These are phyloP conservation scores for Fragilaria crotonensis DNA, from an alignment of 108 stramenopile species.

Conservation along the genomic window DNA sequence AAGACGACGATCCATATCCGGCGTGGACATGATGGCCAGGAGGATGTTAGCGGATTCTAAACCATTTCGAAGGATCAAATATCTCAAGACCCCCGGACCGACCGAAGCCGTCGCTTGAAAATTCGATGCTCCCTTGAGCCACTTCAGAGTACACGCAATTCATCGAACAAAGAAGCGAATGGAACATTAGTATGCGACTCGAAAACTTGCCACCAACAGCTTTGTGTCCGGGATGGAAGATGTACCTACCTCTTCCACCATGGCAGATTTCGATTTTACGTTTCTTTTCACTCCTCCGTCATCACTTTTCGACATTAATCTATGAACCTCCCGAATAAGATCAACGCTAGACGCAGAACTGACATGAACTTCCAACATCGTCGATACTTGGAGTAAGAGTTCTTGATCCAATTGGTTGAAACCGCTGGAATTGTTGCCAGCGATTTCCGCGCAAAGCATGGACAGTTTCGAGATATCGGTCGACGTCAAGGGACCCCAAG, in stretches of 20 bases:
- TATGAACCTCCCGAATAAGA: slow-evolving; percentile 19
- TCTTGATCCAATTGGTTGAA: slow-evolving; percentile 26
- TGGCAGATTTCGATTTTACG: not conserved
- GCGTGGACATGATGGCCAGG: slow-evolving; percentile 67
- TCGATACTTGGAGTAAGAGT: slow-evolving; percentile 15
- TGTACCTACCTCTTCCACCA: not conserved
- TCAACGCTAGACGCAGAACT: slow-evolving; percentile 14
- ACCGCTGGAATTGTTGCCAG: slow-evolving; percentile 10
- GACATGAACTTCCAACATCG: slow-evolving; percentile 29
- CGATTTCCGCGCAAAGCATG: not conserved
- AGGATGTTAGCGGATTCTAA: slow-evolving; percentile 73
- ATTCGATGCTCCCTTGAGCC: not conserved
- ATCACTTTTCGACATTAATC: not conserved
- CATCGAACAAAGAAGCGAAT: too few relatives aligned
- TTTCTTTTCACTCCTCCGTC: not conserved
- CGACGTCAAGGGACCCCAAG: slow-evolving; percentile 1
- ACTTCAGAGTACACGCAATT: too few relatives aligned
- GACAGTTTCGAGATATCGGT: not conserved
- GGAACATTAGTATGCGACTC: too few relatives aligned
- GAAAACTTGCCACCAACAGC: too few relatives aligned
- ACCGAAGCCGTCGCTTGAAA: not conserved
- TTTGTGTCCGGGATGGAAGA: too few relatives aligned
- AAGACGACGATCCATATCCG: slow-evolving; percentile 68
- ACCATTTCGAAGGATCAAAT: slow-evolving; percentile 13
- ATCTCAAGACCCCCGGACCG: slow-evolving; percentile 3